phyloP scores from a whole-genome alignment of 2,329 filamentous ascomycete genomes.

The Talaromyces sp. region DNA sequence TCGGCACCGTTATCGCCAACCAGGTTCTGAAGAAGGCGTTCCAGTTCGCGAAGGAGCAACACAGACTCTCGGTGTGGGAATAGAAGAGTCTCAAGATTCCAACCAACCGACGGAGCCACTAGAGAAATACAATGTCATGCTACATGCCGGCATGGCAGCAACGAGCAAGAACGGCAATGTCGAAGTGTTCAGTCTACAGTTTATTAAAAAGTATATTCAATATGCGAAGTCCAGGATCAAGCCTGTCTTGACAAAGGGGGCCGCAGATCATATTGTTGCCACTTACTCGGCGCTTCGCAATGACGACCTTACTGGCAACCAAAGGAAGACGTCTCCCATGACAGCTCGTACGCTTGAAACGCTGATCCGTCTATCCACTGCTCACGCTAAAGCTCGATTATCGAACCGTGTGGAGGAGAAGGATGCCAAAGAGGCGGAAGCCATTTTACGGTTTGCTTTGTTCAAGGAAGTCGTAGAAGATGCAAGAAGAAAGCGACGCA shows the following conservation, averaged over 20 bases:
- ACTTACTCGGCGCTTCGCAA: slow-evolving; percentile 91
- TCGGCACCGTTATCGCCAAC: slow-evolving; percentile 92
- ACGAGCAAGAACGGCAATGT: slow-evolving; percentile 68
- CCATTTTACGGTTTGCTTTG: slow-evolving; percentile 85
- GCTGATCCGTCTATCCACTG: slow-evolving; percentile 93
- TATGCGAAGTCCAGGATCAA: slow-evolving; percentile 91
- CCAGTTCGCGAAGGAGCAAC: slow-evolving; percentile 83
- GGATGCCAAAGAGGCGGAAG: slow-evolving; percentile 81
- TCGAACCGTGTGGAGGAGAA: slow-evolving; percentile 84
- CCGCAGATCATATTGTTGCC: slow-evolving; percentile 83
- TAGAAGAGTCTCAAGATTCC: slow-evolving; percentile 68
- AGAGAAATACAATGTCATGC: slow-evolving; percentile 93
- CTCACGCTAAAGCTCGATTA: slow-evolving; percentile 86
- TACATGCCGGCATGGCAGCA: slow-evolving; percentile 85
- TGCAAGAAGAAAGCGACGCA: slow-evolving; percentile 76
- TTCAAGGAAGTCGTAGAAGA: slow-evolving; percentile 89
- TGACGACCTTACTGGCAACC: slow-evolving; percentile 91
- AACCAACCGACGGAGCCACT: slow-evolving; percentile 79
- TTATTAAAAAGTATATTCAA: slow-evolving; percentile 99
- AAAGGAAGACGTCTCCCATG: slow-evolving; percentile 87
- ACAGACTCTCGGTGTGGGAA: slow-evolving; percentile 80
- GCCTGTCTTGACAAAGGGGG: slow-evolving; percentile 83
- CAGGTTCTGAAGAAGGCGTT: slow-evolving; percentile 87
- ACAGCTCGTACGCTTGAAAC: slow-evolving; percentile 97
- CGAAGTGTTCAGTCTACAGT: slow-evolving; percentile 90